phyloP scores from a whole-genome alignment of 495 filamentous ascomycete species.

The Talaromyces borbonicus region DNA sequence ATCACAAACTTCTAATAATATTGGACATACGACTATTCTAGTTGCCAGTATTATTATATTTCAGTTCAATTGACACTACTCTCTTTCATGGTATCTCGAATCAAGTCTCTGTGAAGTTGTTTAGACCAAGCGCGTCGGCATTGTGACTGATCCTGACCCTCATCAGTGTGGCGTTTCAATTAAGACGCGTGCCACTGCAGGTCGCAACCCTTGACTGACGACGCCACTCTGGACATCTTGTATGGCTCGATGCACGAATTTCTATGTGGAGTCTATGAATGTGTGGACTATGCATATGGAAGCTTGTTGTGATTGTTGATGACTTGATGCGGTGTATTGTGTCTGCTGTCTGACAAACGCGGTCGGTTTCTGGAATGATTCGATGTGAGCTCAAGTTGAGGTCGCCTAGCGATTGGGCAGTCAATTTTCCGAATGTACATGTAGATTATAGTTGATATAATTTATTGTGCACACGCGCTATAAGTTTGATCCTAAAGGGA shows the following conservation, averaged over 20 bases:
- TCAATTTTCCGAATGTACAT: too few relatives aligned
- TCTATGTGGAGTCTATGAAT: too few relatives aligned
- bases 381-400: constrained; percentile 10
- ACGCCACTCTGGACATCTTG: too few relatives aligned
- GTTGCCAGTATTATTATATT: too few relatives aligned
- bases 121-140: background rate
- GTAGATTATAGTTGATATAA: too few relatives aligned
- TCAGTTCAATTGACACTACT: background rate
- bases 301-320: constrained; percentile 6
- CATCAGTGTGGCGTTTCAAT: background rate
- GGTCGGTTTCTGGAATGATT: constrained; percentile 16
- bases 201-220: constrained; percentile 3
- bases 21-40: too few relatives aligned
- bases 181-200: background rate
- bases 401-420: background rate
- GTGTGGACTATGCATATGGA: too few relatives aligned
- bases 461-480: too few relatives aligned
- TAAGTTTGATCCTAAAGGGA: too few relatives aligned
- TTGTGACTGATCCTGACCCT: constrained; percentile 1
- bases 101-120: background rate
- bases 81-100: background rate
- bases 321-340: too few relatives aligned
- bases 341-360: constrained; percentile 9
- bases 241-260: too few relatives aligned
- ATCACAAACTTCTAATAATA: too few relatives aligned